Evolutionary conservation across 495 filamentous ascomycete species (phyloP), one percentile per base, ranked within the genome.

Genomic region (Aspergillus ostianus): DNA sequence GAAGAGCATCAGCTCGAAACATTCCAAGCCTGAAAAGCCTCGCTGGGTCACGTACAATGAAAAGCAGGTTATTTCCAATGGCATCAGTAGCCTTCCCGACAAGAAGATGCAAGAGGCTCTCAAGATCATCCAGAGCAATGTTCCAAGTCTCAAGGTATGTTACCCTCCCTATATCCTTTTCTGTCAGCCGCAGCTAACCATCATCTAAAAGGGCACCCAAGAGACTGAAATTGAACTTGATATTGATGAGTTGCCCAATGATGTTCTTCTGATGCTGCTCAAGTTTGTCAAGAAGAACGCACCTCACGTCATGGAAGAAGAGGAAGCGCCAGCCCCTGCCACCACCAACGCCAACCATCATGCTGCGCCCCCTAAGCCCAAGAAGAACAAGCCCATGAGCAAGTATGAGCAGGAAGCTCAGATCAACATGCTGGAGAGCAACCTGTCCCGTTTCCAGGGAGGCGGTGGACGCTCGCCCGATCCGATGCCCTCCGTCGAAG

Each of bases 301-400:
- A 36, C 87, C 89, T 0, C 64, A 81, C 12, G 72, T 85, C 29
- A 73, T 77, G 58, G 75, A 78, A 47, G 80, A 80, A 19, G 77
- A 80, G 30, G 73, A 78, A 4, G 53, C 65, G 55, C 58, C 59
- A 63, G 49, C 76, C 66, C 55, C 80, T 66, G n/a, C 64, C 67
- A 61, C 75, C 52, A 61, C 76, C 26, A 82, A 78, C 26, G 81
- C 36, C 4, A 41, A 41, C 4, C 10, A 13, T 17, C 36, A 78
- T 21, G 74, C 82, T 17, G 77, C 84, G 0, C 70, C 83, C 15
- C 72, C 82, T 8, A 91, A 90, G 73, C 83, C 88, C 17, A 97
- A 96, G 80, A 98, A 98, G 82, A 97, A 98, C 77, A 98, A 97
- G 81, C 94, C 94, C 0, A 98, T 98, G 94, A 93, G 89, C 78